Evolutionary conservation across 495 filamentous ascomycete genomes (phyloP).

Genomic region (Hyaloscypha hepaticicola): DNA sequence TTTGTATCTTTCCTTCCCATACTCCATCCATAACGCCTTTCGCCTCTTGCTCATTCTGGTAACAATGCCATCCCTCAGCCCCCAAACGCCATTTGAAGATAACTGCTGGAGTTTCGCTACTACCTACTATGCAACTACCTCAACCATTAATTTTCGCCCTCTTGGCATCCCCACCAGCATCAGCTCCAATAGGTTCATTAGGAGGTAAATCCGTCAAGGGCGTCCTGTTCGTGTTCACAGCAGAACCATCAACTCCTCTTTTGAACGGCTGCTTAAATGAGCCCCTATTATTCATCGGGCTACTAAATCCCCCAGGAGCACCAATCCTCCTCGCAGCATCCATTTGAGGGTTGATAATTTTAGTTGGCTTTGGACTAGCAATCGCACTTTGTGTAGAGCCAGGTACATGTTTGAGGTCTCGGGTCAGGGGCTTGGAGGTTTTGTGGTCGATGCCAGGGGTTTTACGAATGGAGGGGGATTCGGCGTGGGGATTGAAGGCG

Average conservation of each 20-base stretch:
- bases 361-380: slow-evolving; percentile 35
- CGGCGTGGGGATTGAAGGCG: slow-evolving; percentile 76
- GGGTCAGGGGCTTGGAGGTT: slow-evolving; percentile 26
- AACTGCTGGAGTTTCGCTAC: background rate
- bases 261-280: slow-evolving; percentile 63
- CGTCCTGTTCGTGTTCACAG: slow-evolving; percentile 9
- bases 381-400: slow-evolving; percentile 30
- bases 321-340: slow-evolving; percentile 72
- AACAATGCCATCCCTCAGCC: slow-evolving; percentile 11
- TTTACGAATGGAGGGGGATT: slow-evolving; percentile 85
- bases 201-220: slow-evolving; percentile 30
- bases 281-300: slow-evolving; percentile 56
- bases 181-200: slow-evolving; percentile 24
- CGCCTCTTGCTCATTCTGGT: slow-evolving; percentile 19
- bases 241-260: slow-evolving; percentile 36
- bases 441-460: slow-evolving; percentile 83
- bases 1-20: background rate
- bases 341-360: slow-evolving; percentile 68
- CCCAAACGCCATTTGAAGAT: background rate
- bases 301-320: slow-evolving; percentile 56
- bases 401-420: slow-evolving; percentile 32
- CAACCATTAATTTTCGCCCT: slow-evolving; percentile 28
- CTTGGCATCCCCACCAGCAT: slow-evolving; percentile 28
- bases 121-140: background rate
- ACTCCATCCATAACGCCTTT: slow-evolving; percentile 13